Base-by-base conservation (phyloP, 192 early-diverging fungal species). In the Fimicolochytrium jonesii region DNA sequence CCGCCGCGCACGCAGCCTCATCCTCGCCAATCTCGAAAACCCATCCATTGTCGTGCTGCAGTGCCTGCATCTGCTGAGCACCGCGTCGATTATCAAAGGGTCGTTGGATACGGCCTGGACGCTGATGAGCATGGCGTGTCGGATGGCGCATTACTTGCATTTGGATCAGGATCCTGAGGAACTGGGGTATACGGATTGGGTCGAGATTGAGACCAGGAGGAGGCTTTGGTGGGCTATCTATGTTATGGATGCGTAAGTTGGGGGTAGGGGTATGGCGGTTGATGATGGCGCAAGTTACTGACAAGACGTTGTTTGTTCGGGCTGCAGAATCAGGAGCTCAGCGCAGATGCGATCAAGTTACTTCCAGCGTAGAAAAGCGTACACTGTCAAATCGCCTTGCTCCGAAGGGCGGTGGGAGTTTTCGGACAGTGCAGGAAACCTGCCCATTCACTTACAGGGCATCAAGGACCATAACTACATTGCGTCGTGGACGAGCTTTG, bases 1-100 rank as follows among this genome's bases (percentile, higher is more conserved):
- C 49, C n/a, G 23, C 11, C 41, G 56, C 18, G 53, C 64, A 13
- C 17, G 64, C 6, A 66, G 58, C n/a, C 47, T 66, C 2, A 36
- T 66, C 32, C 22, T 56, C 7, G 43, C 58, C 44, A 41, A 66
- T 36, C 6, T 66, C 30, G 64, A 66, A 28, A 47, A 54, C 32
- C 64, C 64, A 0, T 58, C 64, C 5, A 6, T 66, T 29, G 58
- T 54, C 44, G 64, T 54, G 11, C 49, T 66, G 37, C 64, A 66
- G 41, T 54, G 55, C 0, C 26, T 66, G 30, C 18, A 33, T 4
- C 30, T 66, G 6, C 31, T 66, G 9, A 6, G 23, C 15, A 17
- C 43, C 3, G 54, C 64, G 10, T 45, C 62, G 11, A 55, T 55
- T n/a, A 1, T 32, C 29, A 3, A 66, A 36, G 56, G 56, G 4